These are phyloP conservation scores for Acanthamoeba triangularis DNA, from an alignment of 208 protist genomes.

Conservation along the genomic window DNA sequence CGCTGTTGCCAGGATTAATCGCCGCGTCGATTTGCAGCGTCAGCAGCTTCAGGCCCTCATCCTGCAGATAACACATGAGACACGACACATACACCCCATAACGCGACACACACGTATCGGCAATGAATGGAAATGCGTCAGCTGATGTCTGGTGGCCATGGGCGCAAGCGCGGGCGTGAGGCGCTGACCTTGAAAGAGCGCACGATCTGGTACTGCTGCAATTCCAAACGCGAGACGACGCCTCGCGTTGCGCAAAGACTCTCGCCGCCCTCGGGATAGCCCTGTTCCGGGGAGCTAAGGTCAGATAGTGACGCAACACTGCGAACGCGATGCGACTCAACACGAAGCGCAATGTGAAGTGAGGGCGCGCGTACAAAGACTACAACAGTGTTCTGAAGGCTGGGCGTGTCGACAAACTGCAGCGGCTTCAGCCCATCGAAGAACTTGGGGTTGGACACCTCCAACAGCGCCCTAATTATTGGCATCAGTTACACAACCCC, in stretches of 20 bases:
- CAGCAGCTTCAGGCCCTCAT: slow-evolving; percentile 51
- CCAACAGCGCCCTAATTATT: not conserved
- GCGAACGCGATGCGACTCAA: no score
- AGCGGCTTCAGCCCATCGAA: slow-evolving; percentile 17
- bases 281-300: not conserved
- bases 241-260: slow-evolving; percentile 69
- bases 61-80: not conserved
- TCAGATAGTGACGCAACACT: no score
- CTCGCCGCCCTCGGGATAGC: slow-evolving; percentile 76
- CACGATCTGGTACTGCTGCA: slow-evolving; percentile 67
- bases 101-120: slow-evolving; percentile 56
- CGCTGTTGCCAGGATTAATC: slow-evolving; percentile 71
- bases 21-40: slow-evolving; percentile 76
- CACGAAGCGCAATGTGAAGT: no score
- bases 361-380: slow-evolving; percentile 62
- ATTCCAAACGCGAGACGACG: slow-evolving; percentile 75
- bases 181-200: slow-evolving; percentile 4
- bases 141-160: no score
- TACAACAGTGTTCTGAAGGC: slow-evolving; percentile 6
- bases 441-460: slow-evolving; percentile 44
- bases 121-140: no score
- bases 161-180: not conserved
- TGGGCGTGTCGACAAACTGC: slow-evolving; percentile 34
- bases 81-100: slow-evolving; percentile 34
- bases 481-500: not conserved